Conservation (phyloP, 83 land plant genomes). For the Picea abies region DNA sequence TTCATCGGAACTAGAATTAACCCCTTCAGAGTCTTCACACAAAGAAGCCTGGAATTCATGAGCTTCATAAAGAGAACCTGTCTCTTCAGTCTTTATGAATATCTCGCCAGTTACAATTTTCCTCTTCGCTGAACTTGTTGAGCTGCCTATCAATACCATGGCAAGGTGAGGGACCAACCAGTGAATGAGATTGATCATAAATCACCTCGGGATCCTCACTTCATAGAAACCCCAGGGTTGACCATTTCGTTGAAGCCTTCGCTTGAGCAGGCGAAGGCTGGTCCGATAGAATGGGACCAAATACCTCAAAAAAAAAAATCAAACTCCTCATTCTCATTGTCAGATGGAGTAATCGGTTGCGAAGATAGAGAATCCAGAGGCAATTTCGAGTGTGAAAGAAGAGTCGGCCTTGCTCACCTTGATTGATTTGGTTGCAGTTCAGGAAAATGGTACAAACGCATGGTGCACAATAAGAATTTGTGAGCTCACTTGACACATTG, state of each 20-base stretch:
- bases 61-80: constrained; percentile 3
- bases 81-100: background rate
- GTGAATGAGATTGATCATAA: constrained; percentile 77
- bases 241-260: constrained; percentile 15
- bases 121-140: constrained; percentile 55
- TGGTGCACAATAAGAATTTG: too few relatives aligned
- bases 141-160: constrained; percentile 46
- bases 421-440: too few relatives aligned
- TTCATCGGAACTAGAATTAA: constrained; percentile 16
- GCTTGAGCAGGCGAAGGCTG: background rate
- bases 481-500: too few relatives aligned
- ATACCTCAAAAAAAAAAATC: background rate
- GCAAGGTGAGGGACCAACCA: constrained; percentile 80
- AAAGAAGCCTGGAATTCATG: background rate
- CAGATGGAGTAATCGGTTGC: too few relatives aligned
- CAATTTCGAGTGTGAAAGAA: too few relatives aligned
- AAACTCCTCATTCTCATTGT: too few relatives aligned
- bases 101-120: background rate
- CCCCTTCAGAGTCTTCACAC: constrained; percentile 17
- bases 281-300: background rate
- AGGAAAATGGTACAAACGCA: too few relatives aligned
- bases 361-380: too few relatives aligned
- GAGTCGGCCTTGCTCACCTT: too few relatives aligned
- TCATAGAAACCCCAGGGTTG: constrained; percentile 16
- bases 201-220: constrained; percentile 68